These are phyloP conservation scores for Stagonosporopsis tanaceti DNA, from an alignment of 2,329 filamentous ascomycete genomes.

Conservation along the genomic window DNA sequence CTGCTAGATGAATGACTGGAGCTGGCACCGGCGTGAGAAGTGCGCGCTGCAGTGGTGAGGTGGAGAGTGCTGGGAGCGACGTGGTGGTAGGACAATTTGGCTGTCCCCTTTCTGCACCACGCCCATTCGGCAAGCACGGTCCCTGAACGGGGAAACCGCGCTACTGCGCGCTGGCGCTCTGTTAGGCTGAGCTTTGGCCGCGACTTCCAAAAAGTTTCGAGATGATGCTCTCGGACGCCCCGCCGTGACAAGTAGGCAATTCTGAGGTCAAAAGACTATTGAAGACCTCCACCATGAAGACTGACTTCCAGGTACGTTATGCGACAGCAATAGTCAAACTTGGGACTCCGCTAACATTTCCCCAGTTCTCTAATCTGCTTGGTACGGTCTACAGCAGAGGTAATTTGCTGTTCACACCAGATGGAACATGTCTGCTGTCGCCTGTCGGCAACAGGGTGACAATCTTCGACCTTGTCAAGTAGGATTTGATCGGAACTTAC, in stretches of 20 bases:
- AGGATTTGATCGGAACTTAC: constrained; percentile 43
- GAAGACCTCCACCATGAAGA: constrained; percentile 77
- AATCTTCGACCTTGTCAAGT: constrained; percentile 97
- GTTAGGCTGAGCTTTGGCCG: constrained; percentile 34
- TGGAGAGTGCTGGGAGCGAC: constrained; percentile 17
- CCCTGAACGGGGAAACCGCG: constrained; percentile 48
- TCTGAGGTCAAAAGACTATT: constrained; percentile 1
- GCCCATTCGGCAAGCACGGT: constrained; percentile 50
- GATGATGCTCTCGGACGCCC: constrained; percentile 31
- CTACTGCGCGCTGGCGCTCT: constrained; percentile 31
- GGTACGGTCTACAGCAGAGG: constrained; percentile 98
- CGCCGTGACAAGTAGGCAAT: constrained; percentile 31
- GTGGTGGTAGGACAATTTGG: constrained; percentile 45
- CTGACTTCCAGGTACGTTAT: constrained; percentile 84
- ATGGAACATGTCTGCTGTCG: constrained; percentile 94
- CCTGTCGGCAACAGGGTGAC: constrained; percentile 96
- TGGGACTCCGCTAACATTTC: constrained; percentile 34
- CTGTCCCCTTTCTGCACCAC: constrained; percentile 50
- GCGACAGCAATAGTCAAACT: constrained; percentile 31
- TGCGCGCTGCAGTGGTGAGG: constrained; percentile 15
- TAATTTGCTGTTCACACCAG: constrained; percentile 94
- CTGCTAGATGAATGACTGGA: not conserved
- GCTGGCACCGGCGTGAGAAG: constrained; percentile 11
- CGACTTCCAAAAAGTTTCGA: constrained; percentile 47
- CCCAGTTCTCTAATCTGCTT: constrained; percentile 96